A percentile compares a stretch with the other conserved stretches of the same genome.
Conservation (phyloP, 495 filamentous ascomycete species). For the Hypoxylon trugodes region DNA sequence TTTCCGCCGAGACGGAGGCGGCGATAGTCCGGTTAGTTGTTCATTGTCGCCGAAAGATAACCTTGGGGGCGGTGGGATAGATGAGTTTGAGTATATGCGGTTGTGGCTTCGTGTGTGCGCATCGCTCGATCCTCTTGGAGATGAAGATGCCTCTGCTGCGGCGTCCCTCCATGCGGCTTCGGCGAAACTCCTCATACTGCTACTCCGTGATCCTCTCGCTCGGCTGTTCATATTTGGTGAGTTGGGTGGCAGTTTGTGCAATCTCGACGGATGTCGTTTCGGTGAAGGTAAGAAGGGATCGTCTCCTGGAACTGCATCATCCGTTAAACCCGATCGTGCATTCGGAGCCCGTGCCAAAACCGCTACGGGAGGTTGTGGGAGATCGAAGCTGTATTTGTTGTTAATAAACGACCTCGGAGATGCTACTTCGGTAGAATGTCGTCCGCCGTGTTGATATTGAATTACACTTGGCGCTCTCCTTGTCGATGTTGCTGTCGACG, state of each 20-base stretch:
- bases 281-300: conserved; percentile 53
- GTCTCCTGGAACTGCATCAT: conserved; percentile 58
- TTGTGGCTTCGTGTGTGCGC: conserved; percentile 32
- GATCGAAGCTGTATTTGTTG: conserved; percentile 51
- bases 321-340: conserved; percentile 56
- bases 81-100: conserved; percentile 53
- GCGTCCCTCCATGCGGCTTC: conserved; percentile 44
- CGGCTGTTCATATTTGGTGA: conserved; percentile 44
- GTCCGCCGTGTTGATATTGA: conserved; percentile 50
- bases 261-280: conserved; percentile 51
- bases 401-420: conserved; percentile 48
- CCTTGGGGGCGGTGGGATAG: conserved; percentile 52
- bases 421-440: conserved; percentile 46
- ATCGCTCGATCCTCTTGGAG: conserved; percentile 26
- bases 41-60: conserved; percentile 50
- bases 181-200: conserved; percentile 48
- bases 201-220: conserved; percentile 53
- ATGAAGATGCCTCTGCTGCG: conserved; percentile 18
- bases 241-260: conserved; percentile 53
- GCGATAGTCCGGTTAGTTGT: conserved; percentile 47
- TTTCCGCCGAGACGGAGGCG: conserved; percentile 48
- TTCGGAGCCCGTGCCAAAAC: conserved; percentile 59
- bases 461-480: conserved; percentile 57
- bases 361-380: conserved; percentile 51
- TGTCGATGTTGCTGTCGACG: conserved; percentile 47